Percentiles rank a stretch among this genome's conserved stretches.
These are phyloP conservation scores for Echeveria elegans DNA, from an alignment of 164 flowering plant species.

Conservation along the genomic window DNA sequence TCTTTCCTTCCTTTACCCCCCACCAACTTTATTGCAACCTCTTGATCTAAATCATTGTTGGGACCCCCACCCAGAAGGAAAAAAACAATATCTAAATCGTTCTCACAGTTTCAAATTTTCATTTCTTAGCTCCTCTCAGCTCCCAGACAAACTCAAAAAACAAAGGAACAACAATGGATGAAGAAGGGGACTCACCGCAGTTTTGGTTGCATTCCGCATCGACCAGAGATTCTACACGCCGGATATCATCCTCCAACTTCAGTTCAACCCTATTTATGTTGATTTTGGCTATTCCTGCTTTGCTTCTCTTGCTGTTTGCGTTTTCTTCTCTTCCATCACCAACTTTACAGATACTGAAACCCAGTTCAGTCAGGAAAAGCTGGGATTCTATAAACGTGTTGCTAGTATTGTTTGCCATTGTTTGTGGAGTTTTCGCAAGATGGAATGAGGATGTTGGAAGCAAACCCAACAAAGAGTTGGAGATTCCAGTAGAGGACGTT, in stretches of 20 bases:
- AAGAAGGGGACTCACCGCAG: conserved; percentile 25
- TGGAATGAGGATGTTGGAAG: conserved; percentile 23
- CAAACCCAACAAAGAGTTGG: not conserved
- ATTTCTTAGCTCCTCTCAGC: not conserved
- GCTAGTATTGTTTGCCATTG: conserved; percentile 60
- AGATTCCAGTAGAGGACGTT: too few species aligned
- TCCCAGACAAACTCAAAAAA: not conserved
- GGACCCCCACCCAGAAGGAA: not conserved
- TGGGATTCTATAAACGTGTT: conserved; percentile 65
- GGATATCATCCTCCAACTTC: conserved; percentile 19
- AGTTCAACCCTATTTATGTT: conserved; percentile 35
- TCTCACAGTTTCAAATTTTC: not conserved
- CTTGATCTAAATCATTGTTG: conserved; percentile 1
- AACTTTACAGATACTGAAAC: conserved; percentile 30
- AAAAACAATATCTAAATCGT: conserved; percentile 2
- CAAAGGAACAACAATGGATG: conserved; percentile 12
- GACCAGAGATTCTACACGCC: conserved; percentile 18
- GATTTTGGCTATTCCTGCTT: conserved; percentile 23
- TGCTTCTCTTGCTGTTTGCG: conserved; percentile 28
- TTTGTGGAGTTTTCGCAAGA: conserved; percentile 60
- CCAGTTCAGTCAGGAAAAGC: conserved; percentile 36
- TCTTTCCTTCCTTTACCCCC: conserved; percentile 1
- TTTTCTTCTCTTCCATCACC: conserved; percentile 37
- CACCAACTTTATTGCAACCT: conserved; percentile 8
- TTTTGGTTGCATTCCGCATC: conserved; percentile 21